Evolutionary conservation across 805 yeast species (phyloP), one percentile per base, ranked within the genome.

Genomic region (Cyberlindnera xishuangbannaensis): DNA sequence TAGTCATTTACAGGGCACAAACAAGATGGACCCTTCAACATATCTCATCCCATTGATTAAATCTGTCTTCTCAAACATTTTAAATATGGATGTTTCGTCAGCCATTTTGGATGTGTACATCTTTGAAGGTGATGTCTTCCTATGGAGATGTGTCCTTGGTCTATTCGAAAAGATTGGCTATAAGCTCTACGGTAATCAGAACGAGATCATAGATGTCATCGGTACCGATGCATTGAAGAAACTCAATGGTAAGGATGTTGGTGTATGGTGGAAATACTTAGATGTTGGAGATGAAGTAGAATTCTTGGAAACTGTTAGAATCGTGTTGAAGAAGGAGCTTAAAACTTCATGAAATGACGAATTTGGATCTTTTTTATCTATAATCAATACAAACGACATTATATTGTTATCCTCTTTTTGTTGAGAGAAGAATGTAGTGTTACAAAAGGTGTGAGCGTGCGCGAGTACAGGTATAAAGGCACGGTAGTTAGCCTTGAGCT

Each of bases 51-150:
- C 66, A 3, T 45, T 75, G 32, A 41, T 76, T 3, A 47, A 70
- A 15, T 57, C 64, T 9, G 39, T 76, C 14, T 71, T 78, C 46
- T 50, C 76, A 2, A 56, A 62, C 31, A 61, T 65, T 17, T 47
- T 77, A 27, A 50, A 63, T 10, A 54, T 72, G 29, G 78, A 76
- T 21, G 53, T 67, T 1, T 52, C 71, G 7, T 58, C 66, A 17
- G 65, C 75, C 12, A 43, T 80, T 6, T 46, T 81, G 40, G 88
- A 81, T 50, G 60, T 79, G 5, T 67, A 66, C 50, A 50, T 78
- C 9, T 77, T 78, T 50, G 85, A 78, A 49, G 77, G 79, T 7
- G 83, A 74, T 43, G 55, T 68, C 2, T 64, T 77, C 41, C 48
- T 80, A 30, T 55, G 76, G 27, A 64, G 80, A 15, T 64, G 69